phyloP scores from a whole-genome alignment of 2,329 filamentous ascomycete genomes.

The Kalmusia sp. region DNA sequence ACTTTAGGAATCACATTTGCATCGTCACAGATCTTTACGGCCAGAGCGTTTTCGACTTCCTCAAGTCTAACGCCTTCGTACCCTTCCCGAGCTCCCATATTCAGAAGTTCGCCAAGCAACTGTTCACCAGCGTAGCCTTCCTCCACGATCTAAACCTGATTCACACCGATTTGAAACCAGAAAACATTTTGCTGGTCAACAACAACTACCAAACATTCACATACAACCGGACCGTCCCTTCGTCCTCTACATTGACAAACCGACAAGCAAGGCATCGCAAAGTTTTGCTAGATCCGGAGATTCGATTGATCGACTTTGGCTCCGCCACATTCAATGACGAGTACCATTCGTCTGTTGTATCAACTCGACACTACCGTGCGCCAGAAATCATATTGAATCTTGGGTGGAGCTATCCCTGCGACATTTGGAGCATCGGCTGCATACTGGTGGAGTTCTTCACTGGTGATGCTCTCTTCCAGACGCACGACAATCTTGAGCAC shows the following conservation, averaged over 20 bases:
- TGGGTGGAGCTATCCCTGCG: conserved; percentile 72
- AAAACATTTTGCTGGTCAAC: conserved; percentile 71
- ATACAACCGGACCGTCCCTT: conserved; percentile 71
- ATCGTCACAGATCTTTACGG: conserved; percentile 79
- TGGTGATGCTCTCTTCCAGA: conserved; percentile 72
- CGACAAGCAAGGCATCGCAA: conserved; percentile 67
- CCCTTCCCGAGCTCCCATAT: conserved; percentile 99
- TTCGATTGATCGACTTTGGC: conserved; percentile 72
- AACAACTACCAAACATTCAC: conserved; percentile 73
- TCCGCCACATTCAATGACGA: conserved; percentile 73
- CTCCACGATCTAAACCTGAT: conserved; percentile 97
- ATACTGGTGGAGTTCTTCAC: conserved; percentile 74
- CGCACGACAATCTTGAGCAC: conserved; percentile 72
- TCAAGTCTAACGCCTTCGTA: conserved; percentile 94
- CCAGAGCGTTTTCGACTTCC: conserved; percentile 97
- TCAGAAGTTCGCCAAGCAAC: conserved; percentile 91
- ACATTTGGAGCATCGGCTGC: conserved; percentile 74
- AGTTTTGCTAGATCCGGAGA: conserved; percentile 70
- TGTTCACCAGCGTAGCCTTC: conserved; percentile 98
- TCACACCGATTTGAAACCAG: conserved; percentile 79
- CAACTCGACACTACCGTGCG: conserved; percentile 70
- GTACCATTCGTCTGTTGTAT: conserved; percentile 72
- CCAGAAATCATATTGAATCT: conserved; percentile 73
- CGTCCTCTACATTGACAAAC: conserved; percentile 65
- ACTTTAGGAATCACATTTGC: conserved; percentile 96